These are phyloP conservation scores for Microstegium vimineum DNA, from an alignment of 176 grass and related monocot genomes.

Conservation along the genomic window DNA sequence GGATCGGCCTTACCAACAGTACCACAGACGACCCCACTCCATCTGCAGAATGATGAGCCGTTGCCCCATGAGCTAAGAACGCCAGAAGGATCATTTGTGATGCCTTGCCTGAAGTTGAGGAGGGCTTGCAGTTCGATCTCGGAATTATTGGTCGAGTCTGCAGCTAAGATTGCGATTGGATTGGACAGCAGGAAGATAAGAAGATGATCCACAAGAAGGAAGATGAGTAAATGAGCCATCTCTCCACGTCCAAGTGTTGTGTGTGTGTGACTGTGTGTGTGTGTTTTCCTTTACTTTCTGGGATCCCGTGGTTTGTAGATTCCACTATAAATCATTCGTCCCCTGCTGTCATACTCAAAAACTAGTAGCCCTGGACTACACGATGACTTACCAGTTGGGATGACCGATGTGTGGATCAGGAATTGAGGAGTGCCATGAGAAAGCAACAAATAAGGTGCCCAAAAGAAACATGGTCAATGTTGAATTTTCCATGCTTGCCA, in stretches of 20 bases:
- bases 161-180: background rate
- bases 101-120: conserved; percentile 24
- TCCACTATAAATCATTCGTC: background rate
- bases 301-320: background rate
- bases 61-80: conserved; percentile 4
- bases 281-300: too few relatives aligned
- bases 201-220: background rate
- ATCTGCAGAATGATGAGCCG: background rate
- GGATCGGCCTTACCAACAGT: background rate
- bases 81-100: background rate
- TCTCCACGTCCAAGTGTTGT: background rate
- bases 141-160: background rate
- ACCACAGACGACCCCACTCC: conserved; percentile 25
- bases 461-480: background rate
- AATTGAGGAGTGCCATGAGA: background rate
- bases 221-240: background rate
- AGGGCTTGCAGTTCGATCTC: conserved; percentile 20
- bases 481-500: background rate
- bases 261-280: background rate
- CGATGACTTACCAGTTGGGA: background rate
- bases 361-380: background rate
- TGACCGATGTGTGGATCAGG: background rate
- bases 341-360: background rate
- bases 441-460: background rate
- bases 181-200: background rate